Evolutionary conservation across 2,329 filamentous ascomycete genomes (phyloP).

Genomic region (Niveomyces coronatus): DNA sequence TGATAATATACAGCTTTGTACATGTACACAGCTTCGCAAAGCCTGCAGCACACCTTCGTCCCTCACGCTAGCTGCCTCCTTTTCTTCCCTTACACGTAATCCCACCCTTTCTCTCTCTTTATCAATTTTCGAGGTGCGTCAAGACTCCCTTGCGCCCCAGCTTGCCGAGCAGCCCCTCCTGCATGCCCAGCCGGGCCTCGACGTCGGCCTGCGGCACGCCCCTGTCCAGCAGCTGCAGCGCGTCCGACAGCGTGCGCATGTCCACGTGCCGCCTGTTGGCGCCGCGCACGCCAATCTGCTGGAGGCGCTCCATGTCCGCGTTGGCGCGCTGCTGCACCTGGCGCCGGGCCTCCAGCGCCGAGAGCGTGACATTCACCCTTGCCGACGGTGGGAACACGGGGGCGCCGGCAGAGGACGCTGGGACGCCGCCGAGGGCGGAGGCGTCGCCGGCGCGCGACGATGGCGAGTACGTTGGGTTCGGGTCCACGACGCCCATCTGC

Average conservation of each 20-base stretch:
- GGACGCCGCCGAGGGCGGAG: slow-evolving; percentile 10
- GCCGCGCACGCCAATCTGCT: slow-evolving; percentile 17
- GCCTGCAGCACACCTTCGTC: background rate
- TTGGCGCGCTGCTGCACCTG: slow-evolving; percentile 33
- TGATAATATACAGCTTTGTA: no score
- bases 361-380: slow-evolving; percentile 33
- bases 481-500: slow-evolving; percentile 44
- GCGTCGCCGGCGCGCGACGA: slow-evolving; percentile 33
- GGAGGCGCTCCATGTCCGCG: slow-evolving; percentile 32
- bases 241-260: slow-evolving; percentile 35
- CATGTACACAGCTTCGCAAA: no score
- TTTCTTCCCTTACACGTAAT: background rate
- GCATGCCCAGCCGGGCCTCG: slow-evolving; percentile 35
- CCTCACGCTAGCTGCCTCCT: background rate
- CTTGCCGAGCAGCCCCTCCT: slow-evolving; percentile 32
- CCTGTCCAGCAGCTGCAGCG: slow-evolving; percentile 31
- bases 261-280: slow-evolving; percentile 36
- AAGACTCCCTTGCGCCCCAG: slow-evolving; percentile 26
- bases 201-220: slow-evolving; percentile 31
- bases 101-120: background rate
- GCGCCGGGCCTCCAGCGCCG: slow-evolving; percentile 38
- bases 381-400: slow-evolving; percentile 21
- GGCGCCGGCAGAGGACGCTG: slow-evolving; percentile 13
- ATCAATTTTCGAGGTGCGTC: slow-evolving; percentile 7
- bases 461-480: slow-evolving; percentile 42